These are phyloP conservation scores for Camptophora hylomeconis DNA, from an alignment of 2,329 filamentous ascomycete genomes.

Conservation along the genomic window DNA sequence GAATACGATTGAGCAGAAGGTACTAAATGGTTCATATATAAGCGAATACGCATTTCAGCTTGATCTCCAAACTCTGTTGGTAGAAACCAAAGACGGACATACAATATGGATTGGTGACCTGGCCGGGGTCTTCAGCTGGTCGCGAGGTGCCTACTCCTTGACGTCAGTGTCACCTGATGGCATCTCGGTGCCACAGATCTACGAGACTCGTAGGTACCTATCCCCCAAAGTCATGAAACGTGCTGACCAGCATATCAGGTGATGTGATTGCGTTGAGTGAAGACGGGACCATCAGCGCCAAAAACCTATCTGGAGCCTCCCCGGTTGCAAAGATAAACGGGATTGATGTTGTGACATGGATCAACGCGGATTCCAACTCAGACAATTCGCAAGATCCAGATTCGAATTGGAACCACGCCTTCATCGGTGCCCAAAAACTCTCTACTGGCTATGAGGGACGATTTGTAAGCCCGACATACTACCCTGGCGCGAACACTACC, in stretches of 20 bases:
- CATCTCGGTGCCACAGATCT: slow-evolving; percentile 44
- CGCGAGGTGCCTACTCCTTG: slow-evolving; percentile 42
- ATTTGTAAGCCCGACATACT: slow-evolving; percentile 12
- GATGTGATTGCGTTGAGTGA: slow-evolving; percentile 2
- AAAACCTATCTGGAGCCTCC: background rate
- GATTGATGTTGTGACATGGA: slow-evolving; percentile 1
- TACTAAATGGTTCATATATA: slow-evolving; percentile 28
- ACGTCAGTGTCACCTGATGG: slow-evolving; percentile 51
- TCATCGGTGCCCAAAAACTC: slow-evolving; percentile 14
- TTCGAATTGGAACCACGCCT: slow-evolving; percentile 19
- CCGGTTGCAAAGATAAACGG: slow-evolving; percentile 6
- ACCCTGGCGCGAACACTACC: slow-evolving; percentile 16
- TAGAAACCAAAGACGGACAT: slow-evolving; percentile 51
- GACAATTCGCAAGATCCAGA: slow-evolving; percentile 16
- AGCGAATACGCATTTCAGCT: slow-evolving; percentile 43
- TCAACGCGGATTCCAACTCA: slow-evolving; percentile 1
- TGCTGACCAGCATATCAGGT: too few relatives aligned
- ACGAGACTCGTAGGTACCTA: slow-evolving; percentile 24
- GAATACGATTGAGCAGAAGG: slow-evolving; percentile 32
- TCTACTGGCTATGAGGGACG: slow-evolving; percentile 3
- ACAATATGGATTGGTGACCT: slow-evolving; percentile 20
- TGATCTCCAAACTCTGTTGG: slow-evolving; percentile 41
- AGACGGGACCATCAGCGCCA: background rate
- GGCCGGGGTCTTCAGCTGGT: slow-evolving; percentile 34
- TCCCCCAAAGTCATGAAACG: slow-evolving; percentile 13